Evolutionary conservation across 192 early-diverging fungal genomes (phyloP).

Genomic region (Backusella tuberculispora): DNA sequence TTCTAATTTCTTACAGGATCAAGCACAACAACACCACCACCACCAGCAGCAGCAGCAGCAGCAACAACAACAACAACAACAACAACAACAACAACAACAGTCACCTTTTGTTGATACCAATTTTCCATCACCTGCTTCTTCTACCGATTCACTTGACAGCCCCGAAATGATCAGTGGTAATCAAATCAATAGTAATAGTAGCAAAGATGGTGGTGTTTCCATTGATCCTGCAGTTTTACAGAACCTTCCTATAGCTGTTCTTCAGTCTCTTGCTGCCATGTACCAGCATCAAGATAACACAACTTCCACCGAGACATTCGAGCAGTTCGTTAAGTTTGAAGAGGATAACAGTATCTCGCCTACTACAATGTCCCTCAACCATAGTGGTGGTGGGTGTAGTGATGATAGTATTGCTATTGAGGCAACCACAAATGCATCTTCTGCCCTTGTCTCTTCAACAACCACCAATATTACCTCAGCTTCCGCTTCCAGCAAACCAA

Average conservation of each 20-base stretch:
- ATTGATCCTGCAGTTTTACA: slow-evolving; percentile 13
- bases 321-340: slow-evolving; percentile 39
- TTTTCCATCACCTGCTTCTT: slow-evolving; percentile 24
- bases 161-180: background rate
- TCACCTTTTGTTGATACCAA: slow-evolving; percentile 14
- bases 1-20: slow-evolving; percentile 24
- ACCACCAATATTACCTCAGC: background rate
- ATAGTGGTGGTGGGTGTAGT: background rate
- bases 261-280: slow-evolving; percentile 19
- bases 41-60: too few relatives aligned
- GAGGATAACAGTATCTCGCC: slow-evolving; percentile 20
- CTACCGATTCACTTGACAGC: slow-evolving; percentile 23
- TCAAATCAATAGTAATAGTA: background rate
- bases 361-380: slow-evolving; percentile 3
- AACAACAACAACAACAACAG: too few relatives aligned
- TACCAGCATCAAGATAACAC: slow-evolving; percentile 22
- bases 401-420: slow-evolving; percentile 10
- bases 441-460: background rate
- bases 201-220: background rate
- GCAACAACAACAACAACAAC: too few relatives aligned
- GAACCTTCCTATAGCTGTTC: slow-evolving; percentile 17
- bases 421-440: slow-evolving; percentile 12
- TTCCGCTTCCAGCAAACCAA: slow-evolving; percentile 1
- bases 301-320: slow-evolving; percentile 9
- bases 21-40: background rate